Base-by-base conservation (phyloP, 257 asterid species). In the Paulownia fortunei region DNA sequence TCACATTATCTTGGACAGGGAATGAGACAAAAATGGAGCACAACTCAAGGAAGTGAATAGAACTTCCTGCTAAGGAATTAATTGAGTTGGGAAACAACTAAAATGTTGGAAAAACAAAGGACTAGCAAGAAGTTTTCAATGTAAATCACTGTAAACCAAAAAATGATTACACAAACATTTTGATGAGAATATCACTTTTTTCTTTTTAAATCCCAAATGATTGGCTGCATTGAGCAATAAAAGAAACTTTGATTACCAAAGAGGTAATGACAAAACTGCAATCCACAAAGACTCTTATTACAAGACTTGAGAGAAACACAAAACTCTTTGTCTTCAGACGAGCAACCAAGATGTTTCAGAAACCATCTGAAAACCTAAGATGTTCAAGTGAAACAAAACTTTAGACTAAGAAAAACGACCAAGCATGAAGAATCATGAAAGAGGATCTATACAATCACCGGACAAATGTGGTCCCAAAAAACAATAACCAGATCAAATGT, bases 301-400 rank as follows among this genome's bases (percentile, higher is more conserved):
- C n/a, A 44, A 2, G 51, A 13, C 51, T 12, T 44, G n/a, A 44
- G 0, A 44, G 16, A 44, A 44, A 44, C 51, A 44, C 51, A 44
- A 64, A 24, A 63, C 12, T 16, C 49, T 32, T 34, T 1, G 34
- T 56, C 46, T 73, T 51, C n/a, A 58, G 39, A 42, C 19, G 15
- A 63, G 52, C 51, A 59, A 23, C 51, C 18, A 67, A 80, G 27
- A 58, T 32, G 67, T 65, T 42, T 72, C 19, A 61, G 16, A 59
- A 62, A 49, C 34, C 13, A 36, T 4, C 26, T 15, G 2, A n/a
- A 11, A 68, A 58, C 30, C 54, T 6, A 63, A 11, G 8, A 27
- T 27, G 49, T 8, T 51, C 69, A 72, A 44, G 27, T 8, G 30
- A 51, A 49, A 63, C 59, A 26, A 46, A 21, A 37, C 24, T 23